Conservation (phyloP, 2,329 filamentous ascomycete genomes). For the Rugonectria rugulosa region DNA sequence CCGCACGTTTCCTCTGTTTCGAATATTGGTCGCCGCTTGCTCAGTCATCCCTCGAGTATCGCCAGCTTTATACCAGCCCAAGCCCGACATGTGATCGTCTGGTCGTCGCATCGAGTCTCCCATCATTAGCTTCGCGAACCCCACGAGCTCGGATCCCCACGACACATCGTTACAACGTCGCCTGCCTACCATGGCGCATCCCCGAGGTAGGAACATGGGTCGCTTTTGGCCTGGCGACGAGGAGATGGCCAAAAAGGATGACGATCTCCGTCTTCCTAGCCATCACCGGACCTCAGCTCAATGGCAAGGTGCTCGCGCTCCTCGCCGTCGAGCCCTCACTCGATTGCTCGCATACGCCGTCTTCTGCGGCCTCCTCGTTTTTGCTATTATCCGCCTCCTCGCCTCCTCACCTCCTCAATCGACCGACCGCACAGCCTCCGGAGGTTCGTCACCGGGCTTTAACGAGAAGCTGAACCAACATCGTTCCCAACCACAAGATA, state of each 20-base stretch:
- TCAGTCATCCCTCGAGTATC: not conserved
- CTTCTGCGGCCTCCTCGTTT: constrained; percentile 62
- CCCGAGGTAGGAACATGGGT: constrained; percentile 41
- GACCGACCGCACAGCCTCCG: constrained; percentile 5
- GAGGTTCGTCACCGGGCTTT: constrained; percentile 6
- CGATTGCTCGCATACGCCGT: constrained; percentile 58
- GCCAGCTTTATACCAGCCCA: not conserved
- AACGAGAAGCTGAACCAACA: constrained; percentile 14
- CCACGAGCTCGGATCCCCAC: constrained; percentile 11
- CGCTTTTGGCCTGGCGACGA: constrained; percentile 60
- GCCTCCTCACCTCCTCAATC: constrained; percentile 53
- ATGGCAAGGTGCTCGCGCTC: constrained; percentile 52
- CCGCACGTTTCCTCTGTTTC: not conserved
- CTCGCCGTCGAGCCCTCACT: constrained; percentile 61
- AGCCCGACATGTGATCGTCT: constrained; percentile 22
- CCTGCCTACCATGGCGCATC: constrained; percentile 45
- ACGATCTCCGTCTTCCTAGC: constrained; percentile 53
- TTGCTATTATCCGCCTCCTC: constrained; percentile 44
- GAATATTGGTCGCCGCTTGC: not conserved
- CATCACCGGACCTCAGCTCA: constrained; percentile 39
- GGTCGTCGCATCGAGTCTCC: constrained; percentile 2
- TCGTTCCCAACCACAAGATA: constrained; percentile 37
- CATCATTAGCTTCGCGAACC: constrained; percentile 6
- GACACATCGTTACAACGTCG: constrained; percentile 1
- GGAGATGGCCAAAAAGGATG: constrained; percentile 67